Percentiles rank a stretch among this genome's conserved stretches.
These are phyloP conservation scores for Echinochloa phyllopogon DNA, from an alignment of 176 grass and related monocot genomes.

Conservation along the genomic window DNA sequence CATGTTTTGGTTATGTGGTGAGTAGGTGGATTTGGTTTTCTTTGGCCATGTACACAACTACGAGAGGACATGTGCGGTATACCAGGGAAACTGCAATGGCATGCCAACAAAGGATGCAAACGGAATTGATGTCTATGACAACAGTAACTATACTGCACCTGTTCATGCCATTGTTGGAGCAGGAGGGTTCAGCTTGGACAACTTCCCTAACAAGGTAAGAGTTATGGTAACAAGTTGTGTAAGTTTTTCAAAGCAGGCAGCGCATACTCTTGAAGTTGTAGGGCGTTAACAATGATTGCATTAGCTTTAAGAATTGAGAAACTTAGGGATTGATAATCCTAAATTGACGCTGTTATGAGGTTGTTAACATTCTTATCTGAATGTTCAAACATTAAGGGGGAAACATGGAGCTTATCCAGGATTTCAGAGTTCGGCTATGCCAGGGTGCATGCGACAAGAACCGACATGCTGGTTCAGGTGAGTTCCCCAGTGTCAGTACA, in stretches of 20 bases:
- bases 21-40: conserved; percentile 84
- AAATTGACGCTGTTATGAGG: not conserved
- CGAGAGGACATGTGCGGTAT: conserved; percentile 80
- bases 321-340: not conserved
- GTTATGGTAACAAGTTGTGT: not conserved
- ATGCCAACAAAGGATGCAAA: conserved; percentile 59
- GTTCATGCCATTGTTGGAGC: conserved; percentile 78
- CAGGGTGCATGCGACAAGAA: conserved; percentile 58
- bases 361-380: conserved; percentile 5
- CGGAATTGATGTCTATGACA: conserved; percentile 76
- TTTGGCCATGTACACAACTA: conserved; percentile 94
- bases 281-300: not conserved
- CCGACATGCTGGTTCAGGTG: conserved; percentile 66
- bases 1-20: conserved; percentile 13
- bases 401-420: conserved; percentile 72
- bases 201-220: conserved; percentile 57
- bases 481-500: not conserved
- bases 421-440: conserved; percentile 77
- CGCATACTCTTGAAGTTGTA: not conserved
- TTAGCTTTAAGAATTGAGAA: not conserved
- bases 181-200: conserved; percentile 72
- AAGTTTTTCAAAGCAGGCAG: not conserved
- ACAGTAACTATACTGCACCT: conserved; percentile 76
- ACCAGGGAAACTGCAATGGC: conserved; percentile 59
- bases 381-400: conserved; percentile 39